Evolutionary conservation across 2,329 filamentous ascomycete genomes (phyloP).

Genomic region (Colletotrichum paranaense): DNA sequence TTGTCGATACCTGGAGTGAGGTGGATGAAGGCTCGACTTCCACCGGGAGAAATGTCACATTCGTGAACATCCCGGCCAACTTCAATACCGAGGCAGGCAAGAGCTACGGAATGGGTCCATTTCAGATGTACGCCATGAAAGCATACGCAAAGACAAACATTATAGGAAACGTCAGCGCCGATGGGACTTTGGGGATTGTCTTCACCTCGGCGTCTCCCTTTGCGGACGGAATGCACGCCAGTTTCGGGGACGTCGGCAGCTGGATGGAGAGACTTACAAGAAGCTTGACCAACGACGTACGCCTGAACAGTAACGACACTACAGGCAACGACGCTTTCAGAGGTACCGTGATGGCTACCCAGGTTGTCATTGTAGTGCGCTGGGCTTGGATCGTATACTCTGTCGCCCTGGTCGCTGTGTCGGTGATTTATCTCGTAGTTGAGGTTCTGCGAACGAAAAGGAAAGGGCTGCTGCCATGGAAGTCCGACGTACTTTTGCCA

Average conservation of each 20-base stretch:
- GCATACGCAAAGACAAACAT: not conserved
- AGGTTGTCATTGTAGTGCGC: not conserved
- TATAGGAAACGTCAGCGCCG: not conserved
- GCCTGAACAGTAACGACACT: not conserved
- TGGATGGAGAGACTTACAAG: slow-evolving; percentile 1
- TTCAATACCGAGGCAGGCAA: not conserved
- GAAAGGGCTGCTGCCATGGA: slow-evolving; percentile 43
- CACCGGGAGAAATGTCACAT: not conserved
- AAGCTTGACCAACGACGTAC: slow-evolving; percentile 5
- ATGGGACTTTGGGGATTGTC: not conserved
- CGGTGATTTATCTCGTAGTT: not conserved
- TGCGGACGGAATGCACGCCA: not conserved
- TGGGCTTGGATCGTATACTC: not conserved
- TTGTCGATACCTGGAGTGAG: slow-evolving; percentile 43
- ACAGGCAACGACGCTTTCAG: not conserved
- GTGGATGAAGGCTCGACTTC: not conserved
- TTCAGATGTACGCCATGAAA: not conserved
- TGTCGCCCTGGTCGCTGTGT: not conserved
- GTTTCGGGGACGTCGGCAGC: not conserved
- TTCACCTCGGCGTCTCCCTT: not conserved
- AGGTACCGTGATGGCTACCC: not conserved
- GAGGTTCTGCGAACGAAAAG: not conserved
- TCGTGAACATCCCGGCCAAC: not conserved
- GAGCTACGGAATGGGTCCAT: not conserved
- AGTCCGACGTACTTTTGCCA: not conserved